Evolutionary conservation across 2,329 filamentous ascomycete species (phyloP), one percentile per base, ranked within the genome.

Genomic region (Colletotrichum sp.): DNA sequence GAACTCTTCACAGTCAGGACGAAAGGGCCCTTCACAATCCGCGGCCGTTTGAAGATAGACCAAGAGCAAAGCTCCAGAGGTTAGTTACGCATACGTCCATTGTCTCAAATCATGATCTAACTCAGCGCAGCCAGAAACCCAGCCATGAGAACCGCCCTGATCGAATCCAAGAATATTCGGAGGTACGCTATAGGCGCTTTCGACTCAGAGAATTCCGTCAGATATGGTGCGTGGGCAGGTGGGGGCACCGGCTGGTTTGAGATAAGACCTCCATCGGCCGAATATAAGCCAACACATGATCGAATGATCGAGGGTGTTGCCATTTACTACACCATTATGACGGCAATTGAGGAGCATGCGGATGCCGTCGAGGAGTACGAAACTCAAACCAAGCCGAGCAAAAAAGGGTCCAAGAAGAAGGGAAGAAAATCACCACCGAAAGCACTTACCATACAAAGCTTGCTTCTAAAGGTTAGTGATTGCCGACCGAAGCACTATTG

Each of bases 231-330:
- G 34, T 95, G 94, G 94, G 92, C 93, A 2, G 86, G 88, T 34
- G 92, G 92, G 48, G 82, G 86, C 70, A 89, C 92, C 15, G 93
- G 93, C 60, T 95, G 93, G 93, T 95, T 92, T 81, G 90, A 93
- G 80, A 88, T 95, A 57, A 32, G 72, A 34, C 86, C 86, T 36
- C 93, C 94, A 2, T 86, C 90, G n/a, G 80, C 85, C 12, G 82
- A 84, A 4, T 96, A 94, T 81, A 84, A 85, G 67, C 79, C 83
- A 7, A 90, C 91, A 32, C 93, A 90, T 82, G 83, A 88, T 34
- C 86, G 88, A 64, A 94, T 94, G 87, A 87, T 89, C 67, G 88
- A 94, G 81, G 93, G 91, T 3, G 90, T 94, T 15, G 86, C 88
- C 10, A 84, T 94, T 24, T 90, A 95, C 78, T 94, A 94, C 81